phyloP scores from a whole-genome alignment of 2,329 filamentous ascomycete species.

The Colletotrichum sp. region DNA sequence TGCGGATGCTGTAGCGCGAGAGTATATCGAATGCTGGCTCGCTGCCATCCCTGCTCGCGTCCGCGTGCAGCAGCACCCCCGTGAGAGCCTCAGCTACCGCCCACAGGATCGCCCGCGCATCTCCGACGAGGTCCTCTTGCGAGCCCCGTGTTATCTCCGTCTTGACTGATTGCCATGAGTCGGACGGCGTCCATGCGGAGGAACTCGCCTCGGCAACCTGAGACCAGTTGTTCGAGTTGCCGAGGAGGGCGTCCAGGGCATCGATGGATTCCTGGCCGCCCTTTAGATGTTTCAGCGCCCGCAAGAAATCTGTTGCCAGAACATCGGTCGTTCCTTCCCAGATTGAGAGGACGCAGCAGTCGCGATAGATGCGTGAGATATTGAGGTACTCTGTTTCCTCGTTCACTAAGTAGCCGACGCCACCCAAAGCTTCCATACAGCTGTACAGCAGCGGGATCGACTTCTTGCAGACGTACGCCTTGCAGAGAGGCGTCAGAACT shows the following conservation, averaged over 20 bases:
- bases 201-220: background rate
- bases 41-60: constrained; percentile 41
- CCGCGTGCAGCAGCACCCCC: constrained; percentile 46
- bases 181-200: constrained; percentile 29
- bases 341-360: constrained; percentile 67
- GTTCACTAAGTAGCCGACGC: constrained; percentile 71
- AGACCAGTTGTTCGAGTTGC: constrained; percentile 25
- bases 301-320: constrained; percentile 46
- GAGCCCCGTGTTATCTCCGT: constrained; percentile 35
- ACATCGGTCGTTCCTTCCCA: constrained; percentile 80
- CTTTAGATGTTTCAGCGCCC: constrained; percentile 50
- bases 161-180: constrained; percentile 46
- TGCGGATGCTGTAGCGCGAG: background rate
- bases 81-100: constrained; percentile 48
- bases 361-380: constrained; percentile 68
- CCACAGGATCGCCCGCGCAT: constrained; percentile 51
- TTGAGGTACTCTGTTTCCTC: constrained; percentile 66
- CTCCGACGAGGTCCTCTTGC: constrained; percentile 45
- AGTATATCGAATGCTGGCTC: constrained; percentile 43
- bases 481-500: constrained; percentile 63
- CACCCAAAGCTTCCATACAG: constrained; percentile 70
- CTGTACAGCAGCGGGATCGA: constrained; percentile 55
- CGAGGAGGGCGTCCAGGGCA: constrained; percentile 45
- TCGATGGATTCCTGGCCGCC: constrained; percentile 39
- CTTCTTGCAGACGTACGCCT: constrained; percentile 60